Conservation (phyloP, 2,329 filamentous ascomycete species). For the Fusarium hostae region DNA sequence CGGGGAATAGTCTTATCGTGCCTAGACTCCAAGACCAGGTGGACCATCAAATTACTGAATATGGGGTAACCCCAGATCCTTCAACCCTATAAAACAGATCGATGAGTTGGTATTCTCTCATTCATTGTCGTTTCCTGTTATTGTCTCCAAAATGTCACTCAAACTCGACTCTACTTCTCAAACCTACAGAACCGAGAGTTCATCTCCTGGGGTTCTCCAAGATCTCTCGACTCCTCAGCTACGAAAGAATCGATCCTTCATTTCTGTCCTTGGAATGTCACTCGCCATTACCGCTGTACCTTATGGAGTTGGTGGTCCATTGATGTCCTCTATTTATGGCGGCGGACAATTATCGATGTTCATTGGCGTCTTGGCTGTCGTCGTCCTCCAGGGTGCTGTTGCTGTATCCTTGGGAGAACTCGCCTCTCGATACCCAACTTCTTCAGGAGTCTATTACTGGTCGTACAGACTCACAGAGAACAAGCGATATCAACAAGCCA, state of each 20-base stretch:
- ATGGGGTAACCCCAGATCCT: not conserved
- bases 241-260: conserved; percentile 1
- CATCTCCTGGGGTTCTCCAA: not conserved
- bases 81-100: not conserved
- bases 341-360: not conserved
- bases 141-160: not conserved
- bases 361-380: not conserved
- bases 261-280: not conserved
- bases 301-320: not conserved
- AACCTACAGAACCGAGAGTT: not conserved
- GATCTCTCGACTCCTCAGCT: not conserved
- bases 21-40: not conserved
- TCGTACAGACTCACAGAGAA: conserved; percentile 1
- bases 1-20: not conserved
- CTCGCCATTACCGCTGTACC: not conserved
- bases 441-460: conserved; percentile 1
- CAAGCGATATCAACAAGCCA: not conserved
- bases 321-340: not conserved
- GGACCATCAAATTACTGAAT: not conserved
- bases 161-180: not conserved
- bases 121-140: not conserved
- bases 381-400: not conserved
- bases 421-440: not conserved
- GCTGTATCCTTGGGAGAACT: not conserved
- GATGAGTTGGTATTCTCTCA: not conserved